Conservation (phyloP, 495 filamentous ascomycete genomes). For the Chaetomidium leptoderma region DNA sequence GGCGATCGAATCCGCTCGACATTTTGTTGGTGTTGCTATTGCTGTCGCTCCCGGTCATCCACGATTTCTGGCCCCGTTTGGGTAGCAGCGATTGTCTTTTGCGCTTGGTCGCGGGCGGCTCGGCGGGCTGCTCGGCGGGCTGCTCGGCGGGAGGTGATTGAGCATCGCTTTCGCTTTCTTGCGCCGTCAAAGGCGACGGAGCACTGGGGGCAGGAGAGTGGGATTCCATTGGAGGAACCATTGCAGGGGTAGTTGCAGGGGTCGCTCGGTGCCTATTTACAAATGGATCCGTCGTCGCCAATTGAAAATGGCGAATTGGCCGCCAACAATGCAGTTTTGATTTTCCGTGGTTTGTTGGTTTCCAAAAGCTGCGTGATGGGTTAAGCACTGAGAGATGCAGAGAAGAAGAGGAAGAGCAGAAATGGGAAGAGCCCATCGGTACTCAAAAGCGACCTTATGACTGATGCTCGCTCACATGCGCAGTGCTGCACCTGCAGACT, state of each 20-base stretch:
- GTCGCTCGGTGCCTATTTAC: background rate
- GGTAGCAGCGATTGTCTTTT: background rate
- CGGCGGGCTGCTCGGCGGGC: background rate
- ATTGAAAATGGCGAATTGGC: background rate
- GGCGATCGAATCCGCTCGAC: slow-evolving; percentile 50
- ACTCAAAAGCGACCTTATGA: background rate
- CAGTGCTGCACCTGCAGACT: no score
- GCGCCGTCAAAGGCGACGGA: background rate
- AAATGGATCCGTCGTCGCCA: background rate
- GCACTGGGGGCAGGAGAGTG: background rate
- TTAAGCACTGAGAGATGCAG: background rate
- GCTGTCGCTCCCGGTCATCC: background rate
- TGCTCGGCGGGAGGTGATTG: background rate
- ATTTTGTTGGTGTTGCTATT: slow-evolving; percentile 24
- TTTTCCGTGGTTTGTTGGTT: no score
- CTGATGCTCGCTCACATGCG: no score
- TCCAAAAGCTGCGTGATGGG: background rate
- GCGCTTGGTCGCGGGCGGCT: background rate
- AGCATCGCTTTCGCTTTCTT: background rate
- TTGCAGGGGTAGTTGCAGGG: background rate
- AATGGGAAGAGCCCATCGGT: background rate
- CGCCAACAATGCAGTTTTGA: background rate
- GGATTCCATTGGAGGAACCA: background rate
- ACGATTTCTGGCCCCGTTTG: background rate
- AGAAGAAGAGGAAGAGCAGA: background rate